Conservation (phyloP, 352 stramenopile species). For the Globisporangium perplexum region DNA sequence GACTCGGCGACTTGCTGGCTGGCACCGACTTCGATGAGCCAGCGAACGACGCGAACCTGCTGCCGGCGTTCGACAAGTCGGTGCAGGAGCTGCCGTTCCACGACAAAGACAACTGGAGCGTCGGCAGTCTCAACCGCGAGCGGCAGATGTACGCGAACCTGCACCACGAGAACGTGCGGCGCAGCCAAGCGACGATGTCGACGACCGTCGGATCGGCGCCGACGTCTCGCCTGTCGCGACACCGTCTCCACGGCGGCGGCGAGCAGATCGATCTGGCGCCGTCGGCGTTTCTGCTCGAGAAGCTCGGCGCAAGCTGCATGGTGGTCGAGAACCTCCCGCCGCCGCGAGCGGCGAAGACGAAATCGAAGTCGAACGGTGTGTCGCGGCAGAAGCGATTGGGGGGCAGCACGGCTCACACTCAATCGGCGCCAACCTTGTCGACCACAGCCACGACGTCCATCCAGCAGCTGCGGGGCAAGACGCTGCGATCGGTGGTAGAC, state of each 20-base stretch:
- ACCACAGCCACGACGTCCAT: not conserved
- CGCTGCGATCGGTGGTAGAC: not conserved
- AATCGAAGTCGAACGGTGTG: not conserved
- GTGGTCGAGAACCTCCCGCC: slow-evolving; percentile 32
- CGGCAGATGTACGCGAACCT: slow-evolving; percentile 72
- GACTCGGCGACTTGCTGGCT: not conserved
- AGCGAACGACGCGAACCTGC: slow-evolving; percentile 12
- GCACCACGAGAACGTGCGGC: slow-evolving; percentile 58
- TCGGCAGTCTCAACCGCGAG: slow-evolving; percentile 69
- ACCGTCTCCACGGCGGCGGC: slow-evolving; percentile 17
- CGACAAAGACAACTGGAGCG: slow-evolving; percentile 79
- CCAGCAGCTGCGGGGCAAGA: not conserved
- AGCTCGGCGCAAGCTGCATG: slow-evolving; percentile 54
- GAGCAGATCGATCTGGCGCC: slow-evolving; percentile 47
- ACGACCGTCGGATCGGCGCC: not conserved
- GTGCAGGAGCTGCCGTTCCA: slow-evolving; percentile 47
- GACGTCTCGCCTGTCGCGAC: not conserved
- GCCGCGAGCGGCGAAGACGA: not conserved
- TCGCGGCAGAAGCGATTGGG: not conserved
- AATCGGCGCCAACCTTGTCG: not conserved
- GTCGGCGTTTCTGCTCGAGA: slow-evolving; percentile 62
- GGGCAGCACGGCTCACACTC: not conserved
- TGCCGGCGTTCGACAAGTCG: slow-evolving; percentile 36
- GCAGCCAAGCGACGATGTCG: slow-evolving; percentile 31
- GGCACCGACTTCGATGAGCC: not conserved